These are phyloP conservation scores for Ichthyophthirius multifiliis DNA, from an alignment of 169 alveolate species.

Conservation along the genomic window DNA sequence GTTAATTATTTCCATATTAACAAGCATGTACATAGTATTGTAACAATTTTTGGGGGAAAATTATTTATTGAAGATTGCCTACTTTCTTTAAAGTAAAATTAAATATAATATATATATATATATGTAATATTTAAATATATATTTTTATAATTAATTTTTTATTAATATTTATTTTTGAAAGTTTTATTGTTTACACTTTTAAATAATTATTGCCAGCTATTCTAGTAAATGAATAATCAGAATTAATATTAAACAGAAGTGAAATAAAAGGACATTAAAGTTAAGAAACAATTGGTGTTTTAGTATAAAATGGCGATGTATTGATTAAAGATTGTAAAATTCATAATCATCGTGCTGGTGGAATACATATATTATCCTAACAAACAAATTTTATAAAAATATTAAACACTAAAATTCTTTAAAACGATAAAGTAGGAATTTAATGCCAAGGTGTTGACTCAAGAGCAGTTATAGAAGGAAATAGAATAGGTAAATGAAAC, in stretches of 20 bases:
- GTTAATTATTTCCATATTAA: background rate
- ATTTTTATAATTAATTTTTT: background rate
- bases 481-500: constrained; percentile 40
- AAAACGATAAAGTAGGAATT: constrained; percentile 56
- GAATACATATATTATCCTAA: constrained; percentile 45
- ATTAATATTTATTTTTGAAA: constrained; percentile 23
- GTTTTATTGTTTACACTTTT: constrained; percentile 50
- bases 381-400: constrained; percentile 44
- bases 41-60: background rate
- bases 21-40: background rate
- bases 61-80: background rate
- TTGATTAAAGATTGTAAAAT: constrained; percentile 33
- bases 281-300: background rate
- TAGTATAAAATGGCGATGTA: constrained; percentile 14
- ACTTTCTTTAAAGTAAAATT: background rate
- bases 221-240: constrained; percentile 42
- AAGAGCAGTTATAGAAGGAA: constrained; percentile 46
- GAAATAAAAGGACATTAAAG: constrained; percentile 51
- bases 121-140: background rate
- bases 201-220: constrained; percentile 46
- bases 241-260: constrained; percentile 43
- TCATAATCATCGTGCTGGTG: constrained; percentile 40
- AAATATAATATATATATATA: background rate
- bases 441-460: constrained; percentile 66
- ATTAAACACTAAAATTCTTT: constrained; percentile 44